Percentiles rank a stretch among this genome's conserved stretches.
Conservation (phyloP, 208 protist genomes). For the Wallacemonas sp. region DNA sequence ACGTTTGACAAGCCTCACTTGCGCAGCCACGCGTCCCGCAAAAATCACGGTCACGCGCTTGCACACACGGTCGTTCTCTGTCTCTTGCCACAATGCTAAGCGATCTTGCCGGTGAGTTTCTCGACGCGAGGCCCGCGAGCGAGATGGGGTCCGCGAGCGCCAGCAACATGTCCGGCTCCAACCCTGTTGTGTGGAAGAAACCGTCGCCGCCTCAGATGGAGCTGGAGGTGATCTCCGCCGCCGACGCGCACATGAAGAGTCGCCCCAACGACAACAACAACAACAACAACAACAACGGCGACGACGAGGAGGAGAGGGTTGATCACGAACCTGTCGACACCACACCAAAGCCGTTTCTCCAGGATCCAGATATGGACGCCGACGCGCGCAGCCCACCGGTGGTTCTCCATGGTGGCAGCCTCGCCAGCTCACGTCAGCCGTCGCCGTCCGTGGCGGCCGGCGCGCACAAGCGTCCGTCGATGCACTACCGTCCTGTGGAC, state of each 20-base stretch:
- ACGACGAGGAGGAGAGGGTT: no score
- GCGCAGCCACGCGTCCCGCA: no score
- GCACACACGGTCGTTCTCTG: no score
- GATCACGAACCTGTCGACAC: no score
- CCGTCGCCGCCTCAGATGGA: not conserved
- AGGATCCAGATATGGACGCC: not conserved
- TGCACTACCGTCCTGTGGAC: slow-evolving; percentile 7
- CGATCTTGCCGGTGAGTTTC: no score
- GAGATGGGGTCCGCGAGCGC: not conserved
- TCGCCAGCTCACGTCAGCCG: not conserved
- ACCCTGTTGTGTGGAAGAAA: slow-evolving; percentile 1
- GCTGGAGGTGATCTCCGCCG: not conserved
- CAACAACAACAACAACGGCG: no score
- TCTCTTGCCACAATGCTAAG: no score
- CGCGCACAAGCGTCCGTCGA: slow-evolving; percentile 2
- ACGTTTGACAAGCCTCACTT: no score
- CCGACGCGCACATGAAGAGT: not conserved
- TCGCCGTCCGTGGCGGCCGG: not conserved
- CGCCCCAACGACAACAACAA: not conserved
- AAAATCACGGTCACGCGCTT: no score
- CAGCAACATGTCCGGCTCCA: not conserved
- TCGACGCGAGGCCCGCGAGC: not conserved
- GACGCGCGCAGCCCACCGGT: not conserved
- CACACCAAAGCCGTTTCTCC: not conserved
- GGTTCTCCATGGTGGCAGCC: not conserved